Percentiles rank a stretch among this genome's conserved stretches.
Evolutionary conservation across 2,329 filamentous ascomycete genomes (phyloP).

Genomic region (Cladophialophora yegresii): DNA sequence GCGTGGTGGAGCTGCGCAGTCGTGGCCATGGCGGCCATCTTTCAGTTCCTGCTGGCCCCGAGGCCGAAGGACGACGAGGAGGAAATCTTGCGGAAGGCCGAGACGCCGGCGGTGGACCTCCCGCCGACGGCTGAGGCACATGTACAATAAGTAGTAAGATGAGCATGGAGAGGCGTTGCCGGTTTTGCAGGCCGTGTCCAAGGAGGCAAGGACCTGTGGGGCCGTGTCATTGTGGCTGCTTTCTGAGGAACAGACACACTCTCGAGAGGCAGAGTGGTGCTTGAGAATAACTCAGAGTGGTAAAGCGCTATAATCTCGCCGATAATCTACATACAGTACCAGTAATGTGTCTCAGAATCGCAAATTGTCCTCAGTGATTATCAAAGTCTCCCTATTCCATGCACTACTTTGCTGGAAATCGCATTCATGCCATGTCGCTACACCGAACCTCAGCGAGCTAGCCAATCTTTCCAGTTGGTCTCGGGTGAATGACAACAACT

Average conservation of each 20-base stretch:
- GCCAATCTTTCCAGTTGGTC: too few relatives aligned
- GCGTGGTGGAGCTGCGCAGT: slow-evolving; percentile 65
- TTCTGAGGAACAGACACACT: neutral
- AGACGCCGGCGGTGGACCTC: slow-evolving; percentile 7
- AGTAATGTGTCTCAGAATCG: neutral
- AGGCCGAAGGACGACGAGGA: slow-evolving; percentile 27
- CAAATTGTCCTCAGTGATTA: neutral
- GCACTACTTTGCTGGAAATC: neutral
- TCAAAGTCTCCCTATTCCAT: neutral
- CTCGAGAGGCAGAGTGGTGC: neutral
- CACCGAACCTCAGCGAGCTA: too few relatives aligned
- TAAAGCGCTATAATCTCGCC: neutral
- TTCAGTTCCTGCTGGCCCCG: slow-evolving; percentile 61
- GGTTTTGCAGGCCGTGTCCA: neutral
- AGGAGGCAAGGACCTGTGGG: neutral
- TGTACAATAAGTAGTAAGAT: neutral
- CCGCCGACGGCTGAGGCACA: slow-evolving; percentile 13
- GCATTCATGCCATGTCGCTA: too few relatives aligned
- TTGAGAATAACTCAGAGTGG: neutral
- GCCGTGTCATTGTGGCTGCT: neutral
- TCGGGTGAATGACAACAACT: too few relatives aligned
- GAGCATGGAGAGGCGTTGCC: neutral
- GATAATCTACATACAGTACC: neutral
- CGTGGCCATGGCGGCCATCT: slow-evolving; percentile 58
- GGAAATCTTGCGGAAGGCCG: slow-evolving; percentile 16